Percentiles rank a stretch among this genome's conserved stretches.
Conservation (phyloP, 192 early-diverging fungal genomes). For the Coemansia nantahalensis region DNA sequence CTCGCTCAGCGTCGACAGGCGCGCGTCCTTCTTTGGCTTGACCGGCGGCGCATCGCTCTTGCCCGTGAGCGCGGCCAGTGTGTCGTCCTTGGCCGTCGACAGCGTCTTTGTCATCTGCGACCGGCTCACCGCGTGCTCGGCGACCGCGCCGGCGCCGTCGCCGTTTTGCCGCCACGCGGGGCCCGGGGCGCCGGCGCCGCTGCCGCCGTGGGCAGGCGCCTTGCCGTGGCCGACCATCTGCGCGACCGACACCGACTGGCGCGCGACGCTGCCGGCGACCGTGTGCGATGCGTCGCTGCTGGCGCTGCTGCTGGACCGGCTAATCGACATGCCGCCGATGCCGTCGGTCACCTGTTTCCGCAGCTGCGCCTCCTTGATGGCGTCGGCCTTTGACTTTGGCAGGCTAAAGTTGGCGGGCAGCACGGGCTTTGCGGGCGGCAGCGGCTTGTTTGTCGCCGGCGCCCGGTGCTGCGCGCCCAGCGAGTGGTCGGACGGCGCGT, state of each 20-base stretch:
- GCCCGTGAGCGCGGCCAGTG: constrained; percentile 54
- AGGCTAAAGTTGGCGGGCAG: constrained; percentile 41
- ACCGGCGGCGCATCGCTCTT: constrained; percentile 43
- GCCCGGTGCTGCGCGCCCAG: not conserved
- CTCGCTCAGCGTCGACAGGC: constrained; percentile 87
- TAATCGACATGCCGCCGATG: constrained; percentile 47
- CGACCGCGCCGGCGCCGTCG: constrained; percentile 15
- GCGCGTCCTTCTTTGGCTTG: constrained; percentile 69
- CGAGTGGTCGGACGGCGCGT: constrained; percentile 4
- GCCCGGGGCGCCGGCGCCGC: constrained; percentile 8
- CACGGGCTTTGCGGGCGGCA: constrained; percentile 45
- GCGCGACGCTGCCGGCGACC: constrained; percentile 9
- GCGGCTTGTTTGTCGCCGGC: constrained; percentile 32
- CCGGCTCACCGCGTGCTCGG: not conserved
- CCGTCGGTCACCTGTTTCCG: constrained; percentile 47
- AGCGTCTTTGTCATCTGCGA: constrained; percentile 51
- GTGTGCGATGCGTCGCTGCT: constrained; percentile 10
- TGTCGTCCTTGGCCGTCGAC: constrained; percentile 54
- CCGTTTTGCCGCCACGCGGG: constrained; percentile 32
- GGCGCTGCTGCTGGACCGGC: constrained; percentile 22
- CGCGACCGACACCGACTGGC: constrained; percentile 23
- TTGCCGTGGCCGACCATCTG: constrained; percentile 33
- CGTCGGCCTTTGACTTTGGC: constrained; percentile 46
- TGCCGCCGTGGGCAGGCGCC: constrained; percentile 22
- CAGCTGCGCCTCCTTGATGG: constrained; percentile 52